Evolutionary conservation across 805 yeast genomes (phyloP), one percentile per base, ranked within the genome.

Genomic region (Kazachstania africana): DNA sequence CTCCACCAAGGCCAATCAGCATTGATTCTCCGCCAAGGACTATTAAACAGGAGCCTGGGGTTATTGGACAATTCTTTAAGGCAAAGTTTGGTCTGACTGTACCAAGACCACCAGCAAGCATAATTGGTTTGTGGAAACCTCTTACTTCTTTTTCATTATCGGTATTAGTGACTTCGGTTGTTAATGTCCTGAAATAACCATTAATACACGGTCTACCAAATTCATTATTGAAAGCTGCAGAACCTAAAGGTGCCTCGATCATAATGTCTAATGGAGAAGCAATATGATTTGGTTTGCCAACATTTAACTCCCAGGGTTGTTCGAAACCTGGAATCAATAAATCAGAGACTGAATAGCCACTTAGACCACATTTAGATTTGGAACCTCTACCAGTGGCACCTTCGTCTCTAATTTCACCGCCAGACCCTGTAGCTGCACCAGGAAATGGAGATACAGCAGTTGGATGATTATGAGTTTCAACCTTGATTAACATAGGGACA

Each of bases 301-400:
- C 68, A 39, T 78, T 72, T 37, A 78, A 55, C 61, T 91, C 99
- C 99, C 99, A 91, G 22, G 97, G 96, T 63, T 87, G 96, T 37
- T 68, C 68, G 50, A 75, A 70, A 15, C 65, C 73, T 29, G 98
- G 98, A 46, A 91, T 87, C 41, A 72, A 66, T 56, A 91, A 68
- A 59, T 91, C 97, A 24, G 94, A 78, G 15, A 85, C 95, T 8
- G 93, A 71, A 59, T 76, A 91, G 6, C 99, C 99, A 26, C 94
- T 68, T 39, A 91, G 66, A 34, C 99, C 99, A 52, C 96, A 94
- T 62, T 91, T 88, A 27, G 97, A 74, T 59, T 84, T 84, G 16
- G 97, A 88, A 28, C 99, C 99, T 57, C 96, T 75, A 41, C 99
- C 99, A 16, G 91, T 95, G 19, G 99, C 98, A 63, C 96, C 98